A percentile compares a stretch with the other conserved stretches of the same genome.
These are phyloP conservation scores for Russula lepida DNA, from an alignment of 768 basidiomycete species.

Conservation along the genomic window DNA sequence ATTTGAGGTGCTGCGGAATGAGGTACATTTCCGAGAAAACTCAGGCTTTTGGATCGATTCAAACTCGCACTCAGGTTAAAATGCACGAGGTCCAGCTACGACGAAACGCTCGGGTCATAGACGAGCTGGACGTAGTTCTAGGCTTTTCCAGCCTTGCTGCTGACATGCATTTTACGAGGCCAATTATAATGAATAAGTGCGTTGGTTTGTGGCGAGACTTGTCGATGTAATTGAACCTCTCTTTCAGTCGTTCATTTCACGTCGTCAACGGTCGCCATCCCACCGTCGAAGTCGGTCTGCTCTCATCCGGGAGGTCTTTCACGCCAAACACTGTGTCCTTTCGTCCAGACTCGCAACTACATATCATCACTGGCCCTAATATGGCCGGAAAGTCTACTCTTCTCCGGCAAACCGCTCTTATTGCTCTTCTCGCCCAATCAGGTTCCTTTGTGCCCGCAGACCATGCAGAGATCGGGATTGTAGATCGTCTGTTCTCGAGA, in stretches of 20 bases:
- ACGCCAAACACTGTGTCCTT: slow-evolving; percentile 76
- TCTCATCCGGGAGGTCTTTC: slow-evolving; percentile 66
- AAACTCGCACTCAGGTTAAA: slow-evolving; percentile 44
- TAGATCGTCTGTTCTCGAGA: slow-evolving; percentile 89
- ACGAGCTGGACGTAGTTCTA: slow-evolving; percentile 80
- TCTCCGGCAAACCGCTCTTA: slow-evolving; percentile 84
- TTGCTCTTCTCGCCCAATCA: slow-evolving; percentile 82
- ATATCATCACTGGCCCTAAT: slow-evolving; percentile 89
- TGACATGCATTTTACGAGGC: slow-evolving; percentile 70
- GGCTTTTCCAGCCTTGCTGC: slow-evolving; percentile 74
- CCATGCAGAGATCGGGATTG: slow-evolving; percentile 67
- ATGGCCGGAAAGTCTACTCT: slow-evolving; percentile 95
- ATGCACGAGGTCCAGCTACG: slow-evolving; percentile 47
- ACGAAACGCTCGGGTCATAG: slow-evolving; percentile 67
- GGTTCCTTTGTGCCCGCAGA: slow-evolving; percentile 94
- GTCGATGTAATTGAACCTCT: background rate
- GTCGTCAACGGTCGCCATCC: slow-evolving; percentile 85
- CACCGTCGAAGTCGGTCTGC: slow-evolving; percentile 82
- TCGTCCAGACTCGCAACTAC: slow-evolving; percentile 51
- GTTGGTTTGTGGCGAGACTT: background rate
- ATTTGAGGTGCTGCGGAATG: slow-evolving; percentile 57
- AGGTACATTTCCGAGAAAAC: slow-evolving; percentile 35
- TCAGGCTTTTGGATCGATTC: background rate
- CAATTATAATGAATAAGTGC: slow-evolving; percentile 65
- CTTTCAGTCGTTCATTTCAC: slow-evolving; percentile 37